Conservation (phyloP, 139 green algal species). For the Picochlorum sp. region DNA sequence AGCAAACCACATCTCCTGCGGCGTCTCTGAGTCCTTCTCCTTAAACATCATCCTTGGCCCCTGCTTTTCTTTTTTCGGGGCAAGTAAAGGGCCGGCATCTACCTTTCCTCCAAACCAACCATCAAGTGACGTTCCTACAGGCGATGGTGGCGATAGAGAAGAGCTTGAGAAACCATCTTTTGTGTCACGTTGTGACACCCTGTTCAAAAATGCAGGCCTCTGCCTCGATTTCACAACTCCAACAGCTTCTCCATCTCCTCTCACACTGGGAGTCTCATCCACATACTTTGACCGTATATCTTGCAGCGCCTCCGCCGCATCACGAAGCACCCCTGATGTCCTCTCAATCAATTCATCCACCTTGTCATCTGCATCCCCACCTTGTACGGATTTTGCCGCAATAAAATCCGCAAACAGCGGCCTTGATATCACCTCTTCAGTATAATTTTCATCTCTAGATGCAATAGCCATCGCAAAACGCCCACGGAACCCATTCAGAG, state of each 20-base stretch:
- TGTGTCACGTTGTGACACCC: no score
- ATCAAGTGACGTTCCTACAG: slow-evolving; percentile 11
- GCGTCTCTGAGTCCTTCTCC: neutral
- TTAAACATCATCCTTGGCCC: neutral
- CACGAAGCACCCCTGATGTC: slow-evolving; percentile 32
- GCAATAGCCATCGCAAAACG: no score
- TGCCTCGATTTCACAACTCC: slow-evolving; percentile 4
- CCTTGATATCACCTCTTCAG: no score
- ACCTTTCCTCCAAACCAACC: slow-evolving; percentile 34
- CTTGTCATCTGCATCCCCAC: neutral
- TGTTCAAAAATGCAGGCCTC: neutral
- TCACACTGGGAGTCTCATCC: neutral
- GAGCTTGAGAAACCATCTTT: neutral
- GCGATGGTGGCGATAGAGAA: neutral
- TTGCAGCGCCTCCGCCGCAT: slow-evolving; percentile 35
- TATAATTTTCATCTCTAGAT: no score
- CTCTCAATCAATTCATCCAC: slow-evolving; percentile 35
- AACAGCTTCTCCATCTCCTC: neutral
- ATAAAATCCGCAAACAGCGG: neutral
- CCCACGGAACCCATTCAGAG: no score
- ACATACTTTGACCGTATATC: slow-evolving; percentile 9
- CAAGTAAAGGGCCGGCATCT: slow-evolving; percentile 14
- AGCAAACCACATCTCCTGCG: neutral
- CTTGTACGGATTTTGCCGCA: neutral
- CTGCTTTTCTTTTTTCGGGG: neutral